Conservation (phyloP, 139 green algal genomes). For the Auxenochlorella pyrenoidosa region DNA sequence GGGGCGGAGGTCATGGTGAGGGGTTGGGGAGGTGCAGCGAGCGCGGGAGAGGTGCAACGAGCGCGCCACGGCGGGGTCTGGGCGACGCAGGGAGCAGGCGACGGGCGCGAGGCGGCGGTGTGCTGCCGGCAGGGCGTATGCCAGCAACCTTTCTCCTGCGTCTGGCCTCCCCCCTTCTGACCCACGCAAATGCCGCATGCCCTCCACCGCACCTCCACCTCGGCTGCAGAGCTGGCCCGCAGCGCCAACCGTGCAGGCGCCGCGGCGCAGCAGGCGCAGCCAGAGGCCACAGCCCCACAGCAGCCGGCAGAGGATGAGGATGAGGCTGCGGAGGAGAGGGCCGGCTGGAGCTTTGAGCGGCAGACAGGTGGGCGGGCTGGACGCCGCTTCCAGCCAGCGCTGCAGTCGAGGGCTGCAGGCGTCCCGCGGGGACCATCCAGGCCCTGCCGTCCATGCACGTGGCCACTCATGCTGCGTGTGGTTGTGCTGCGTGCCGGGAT, state of each 20-base stretch:
- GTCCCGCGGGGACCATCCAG: neutral
- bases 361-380: conserved; percentile 20
- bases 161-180: no score
- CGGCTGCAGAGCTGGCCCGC: neutral
- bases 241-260: conserved; percentile 3
- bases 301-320: conserved; percentile 38
- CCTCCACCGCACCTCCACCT: no score
- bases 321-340: conserved; percentile 42
- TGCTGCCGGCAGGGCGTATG: no score
- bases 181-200: no score
- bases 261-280: neutral
- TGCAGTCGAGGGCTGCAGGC: neutral
- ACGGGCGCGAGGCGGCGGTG: no score
- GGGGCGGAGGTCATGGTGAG: no score
- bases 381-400: neutral
- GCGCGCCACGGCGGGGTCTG: no score
- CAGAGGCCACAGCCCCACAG: neutral
- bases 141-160: no score
- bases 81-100: no score
- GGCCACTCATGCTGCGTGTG: neutral
- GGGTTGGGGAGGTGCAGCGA: no score
- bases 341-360: conserved; percentile 57
- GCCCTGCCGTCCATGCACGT: neutral
- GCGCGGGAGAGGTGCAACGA: no score
- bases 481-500: neutral